Evolutionary conservation across 805 yeast species (phyloP), one percentile per base, ranked within the genome.

Genomic region (Candida coleopterorum): DNA sequence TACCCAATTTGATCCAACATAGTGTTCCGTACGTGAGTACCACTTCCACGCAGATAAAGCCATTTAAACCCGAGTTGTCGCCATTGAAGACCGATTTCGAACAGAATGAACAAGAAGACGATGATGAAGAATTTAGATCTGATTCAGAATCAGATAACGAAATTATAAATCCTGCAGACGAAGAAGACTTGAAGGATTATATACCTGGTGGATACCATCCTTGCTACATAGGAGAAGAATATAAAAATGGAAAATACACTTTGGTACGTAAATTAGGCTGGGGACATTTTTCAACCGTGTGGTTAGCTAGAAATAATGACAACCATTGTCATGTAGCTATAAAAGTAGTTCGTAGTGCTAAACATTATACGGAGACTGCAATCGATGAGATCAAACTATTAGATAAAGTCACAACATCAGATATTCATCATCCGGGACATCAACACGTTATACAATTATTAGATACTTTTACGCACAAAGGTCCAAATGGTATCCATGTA

Each of bases 231-330:
- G 97, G 97, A 5, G 98, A 94, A 56, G 61, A 62, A 16, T 90
- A 82, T 59, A 84, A 86, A 49, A 69, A 83, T 38, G 77, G 78
- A 14, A 75, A 85, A 41, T 93, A 93, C 56, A 70, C 80, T 2
- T 61, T 93, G 33, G 89, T 85, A 21, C 75, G 97, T 42, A 93
- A 93, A 55, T 68, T 93, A 4, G 99, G 99, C 0, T 93, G 99
- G 99, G 99, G 99, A 24, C 97, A 93, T 61, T 93, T 93, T 55
- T 82, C 95, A 18, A 93, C 96, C 1, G 97, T 86, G 16, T 89
- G 96, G 97, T 67, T 85, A 20, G 97, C 96, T 4, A 72, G 64
- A 42, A 76, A 76, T 34, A 62, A 68, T 36, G 70, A 66, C 43
- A 64, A 69, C 38, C 70, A 74, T 41, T 64, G 74, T 32, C 96